Evolutionary conservation across 495 filamentous ascomycete species (phyloP).

Genomic region (Coniosporium apollinis): DNA sequence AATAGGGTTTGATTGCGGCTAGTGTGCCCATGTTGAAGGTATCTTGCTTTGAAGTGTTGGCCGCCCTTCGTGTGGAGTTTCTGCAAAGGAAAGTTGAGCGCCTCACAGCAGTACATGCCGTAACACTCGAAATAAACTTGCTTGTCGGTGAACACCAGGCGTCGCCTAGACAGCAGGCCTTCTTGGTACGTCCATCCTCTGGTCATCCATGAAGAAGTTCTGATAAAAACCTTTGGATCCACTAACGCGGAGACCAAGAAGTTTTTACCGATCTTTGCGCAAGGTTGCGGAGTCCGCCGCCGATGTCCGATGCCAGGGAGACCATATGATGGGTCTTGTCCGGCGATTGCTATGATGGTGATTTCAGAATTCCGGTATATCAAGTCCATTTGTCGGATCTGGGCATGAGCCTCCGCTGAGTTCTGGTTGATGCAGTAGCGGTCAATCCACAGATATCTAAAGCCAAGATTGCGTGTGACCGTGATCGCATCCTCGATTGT

Average conservation of each 20-base stretch:
- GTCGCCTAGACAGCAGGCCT: constrained; percentile 4
- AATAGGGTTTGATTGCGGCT: neutral
- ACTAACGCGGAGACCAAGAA: neutral
- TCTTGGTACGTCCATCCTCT: constrained; percentile 10
- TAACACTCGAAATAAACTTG: constrained; percentile 6
- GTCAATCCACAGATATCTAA: constrained; percentile 9
- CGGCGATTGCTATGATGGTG: constrained; percentile 4
- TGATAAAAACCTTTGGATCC: neutral
- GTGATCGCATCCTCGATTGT: constrained; percentile 8
- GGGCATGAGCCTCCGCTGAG: constrained; percentile 3
- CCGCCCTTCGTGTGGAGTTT: neutral
- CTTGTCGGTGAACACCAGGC: constrained; percentile 5
- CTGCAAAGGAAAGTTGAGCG: neutral
- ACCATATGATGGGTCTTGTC: neutral
- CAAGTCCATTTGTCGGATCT: constrained; percentile 6
- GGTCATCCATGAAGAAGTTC: neutral
- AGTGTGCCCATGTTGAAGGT: neutral
- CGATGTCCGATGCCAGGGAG: constrained; percentile 3
- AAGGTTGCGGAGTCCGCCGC: neutral
- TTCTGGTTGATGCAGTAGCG: constrained; percentile 11
- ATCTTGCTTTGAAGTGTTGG: neutral
- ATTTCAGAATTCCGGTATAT: constrained; percentile 3
- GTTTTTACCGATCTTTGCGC: neutral
- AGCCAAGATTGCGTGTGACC: constrained; percentile 6
- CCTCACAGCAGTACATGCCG: neutral